These are phyloP conservation scores for Aspergillus texensis DNA, from an alignment of 2,329 filamentous ascomycete species.

Conservation along the genomic window DNA sequence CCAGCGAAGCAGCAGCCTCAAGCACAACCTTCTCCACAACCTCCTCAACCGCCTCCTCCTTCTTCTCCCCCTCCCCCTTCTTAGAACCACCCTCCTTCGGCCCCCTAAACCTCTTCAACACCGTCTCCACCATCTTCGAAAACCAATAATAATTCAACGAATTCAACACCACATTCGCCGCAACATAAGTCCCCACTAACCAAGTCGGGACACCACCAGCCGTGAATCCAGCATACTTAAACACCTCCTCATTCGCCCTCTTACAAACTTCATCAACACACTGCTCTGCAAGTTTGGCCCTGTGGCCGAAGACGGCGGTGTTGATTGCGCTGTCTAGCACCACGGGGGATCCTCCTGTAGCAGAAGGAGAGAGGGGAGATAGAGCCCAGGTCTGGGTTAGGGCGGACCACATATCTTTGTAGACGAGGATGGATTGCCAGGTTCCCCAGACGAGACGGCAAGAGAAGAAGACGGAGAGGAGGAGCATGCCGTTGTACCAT, in stretches of 20 bases:
- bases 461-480: constrained; percentile 62
- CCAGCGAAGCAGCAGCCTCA: constrained; percentile 35
- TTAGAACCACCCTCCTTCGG: constrained; percentile 24
- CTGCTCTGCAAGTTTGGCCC: constrained; percentile 35
- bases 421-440: constrained; percentile 61
- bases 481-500: constrained; percentile 64
- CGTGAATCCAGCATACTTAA: constrained; percentile 50
- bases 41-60: constrained; percentile 13
- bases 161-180: constrained; percentile 63
- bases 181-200: constrained; percentile 61
- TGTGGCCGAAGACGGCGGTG: constrained; percentile 36
- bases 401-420: constrained; percentile 60
- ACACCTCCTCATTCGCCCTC: constrained; percentile 49
- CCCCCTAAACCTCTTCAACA: constrained; percentile 62
- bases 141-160: constrained; percentile 69
- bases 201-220: constrained; percentile 55
- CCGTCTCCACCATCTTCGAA: constrained; percentile 67
- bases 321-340: constrained; percentile 27
- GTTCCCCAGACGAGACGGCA: constrained; percentile 67
- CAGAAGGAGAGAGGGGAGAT: constrained; percentile 18
- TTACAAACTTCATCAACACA: constrained; percentile 44
- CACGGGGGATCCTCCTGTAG: constrained; percentile 22
- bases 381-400: constrained; percentile 48
- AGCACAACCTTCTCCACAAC: constrained; percentile 36
- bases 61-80: constrained; percentile 17